Evolutionary conservation across 169 alveolate species (phyloP).

Genomic region (Plasmodium coatneyi): DNA sequence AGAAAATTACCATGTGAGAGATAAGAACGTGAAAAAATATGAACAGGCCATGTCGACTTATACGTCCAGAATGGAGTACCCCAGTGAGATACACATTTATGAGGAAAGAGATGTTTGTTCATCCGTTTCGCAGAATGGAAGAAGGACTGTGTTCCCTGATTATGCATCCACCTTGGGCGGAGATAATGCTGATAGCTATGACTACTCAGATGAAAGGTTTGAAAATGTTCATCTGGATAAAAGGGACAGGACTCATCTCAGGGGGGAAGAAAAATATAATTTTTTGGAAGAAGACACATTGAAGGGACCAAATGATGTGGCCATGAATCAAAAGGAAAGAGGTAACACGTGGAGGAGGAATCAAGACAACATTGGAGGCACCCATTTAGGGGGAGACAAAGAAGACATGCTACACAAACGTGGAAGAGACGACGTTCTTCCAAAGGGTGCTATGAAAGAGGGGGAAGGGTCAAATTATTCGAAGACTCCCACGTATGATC

Average conservation of each 20-base stretch:
- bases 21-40: not conserved
- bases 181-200: not conserved
- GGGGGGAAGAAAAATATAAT: not conserved
- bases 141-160: not conserved
- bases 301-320: not conserved
- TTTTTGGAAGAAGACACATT: not conserved
- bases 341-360: not conserved
- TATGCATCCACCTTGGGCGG: not conserved
- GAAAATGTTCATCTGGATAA: not conserved
- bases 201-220: not conserved
- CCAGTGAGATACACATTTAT: not conserved
- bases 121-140: not conserved
- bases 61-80: not conserved
- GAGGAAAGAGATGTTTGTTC: not conserved
- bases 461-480: not conserved
- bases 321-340: not conserved
- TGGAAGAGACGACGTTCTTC: not conserved
- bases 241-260: not conserved
- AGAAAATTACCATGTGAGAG: not conserved
- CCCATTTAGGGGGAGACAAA: not conserved
- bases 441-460: not conserved
- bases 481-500: not conserved
- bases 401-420: not conserved
- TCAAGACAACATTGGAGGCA: not conserved
- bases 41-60: not conserved